Evolutionary conservation across 1,284 basidiomycete species (phyloP).

Genomic region (Trichosporon asahii): DNA sequence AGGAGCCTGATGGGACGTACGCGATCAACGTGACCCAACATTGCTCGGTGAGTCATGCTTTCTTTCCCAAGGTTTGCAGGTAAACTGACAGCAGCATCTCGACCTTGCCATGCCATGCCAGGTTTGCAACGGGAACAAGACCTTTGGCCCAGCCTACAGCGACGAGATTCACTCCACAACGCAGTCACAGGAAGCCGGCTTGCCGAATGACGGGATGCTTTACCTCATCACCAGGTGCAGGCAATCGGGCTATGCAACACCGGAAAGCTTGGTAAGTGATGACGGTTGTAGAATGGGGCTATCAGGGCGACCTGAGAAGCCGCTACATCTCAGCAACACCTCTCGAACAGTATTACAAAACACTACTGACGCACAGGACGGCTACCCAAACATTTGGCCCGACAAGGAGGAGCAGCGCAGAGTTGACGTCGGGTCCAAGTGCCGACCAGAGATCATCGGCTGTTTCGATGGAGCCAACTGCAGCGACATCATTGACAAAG

Average conservation of each 20-base stretch:
- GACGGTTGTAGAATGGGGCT: no score
- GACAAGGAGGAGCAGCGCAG: neutral
- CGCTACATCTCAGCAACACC: no score
- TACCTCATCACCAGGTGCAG: neutral
- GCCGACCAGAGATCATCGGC: neutral
- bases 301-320: no score
- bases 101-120: neutral
- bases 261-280: neutral
- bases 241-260: neutral
- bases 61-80: no score
- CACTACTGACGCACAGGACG: neutral
- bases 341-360: no score
- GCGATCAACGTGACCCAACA: neutral
- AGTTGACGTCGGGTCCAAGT: neutral
- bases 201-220: neutral
- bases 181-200: neutral
- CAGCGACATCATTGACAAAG: neutral
- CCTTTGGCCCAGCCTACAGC: neutral
- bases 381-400: neutral
- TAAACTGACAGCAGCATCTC: neutral
- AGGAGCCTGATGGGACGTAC: neutral
- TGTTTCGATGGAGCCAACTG: neutral
- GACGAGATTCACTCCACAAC: neutral
- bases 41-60: neutral
- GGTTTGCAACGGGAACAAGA: neutral